phyloP scores from a whole-genome alignment of 495 filamentous ascomycete genomes.

The Bacidia rubella region DNA sequence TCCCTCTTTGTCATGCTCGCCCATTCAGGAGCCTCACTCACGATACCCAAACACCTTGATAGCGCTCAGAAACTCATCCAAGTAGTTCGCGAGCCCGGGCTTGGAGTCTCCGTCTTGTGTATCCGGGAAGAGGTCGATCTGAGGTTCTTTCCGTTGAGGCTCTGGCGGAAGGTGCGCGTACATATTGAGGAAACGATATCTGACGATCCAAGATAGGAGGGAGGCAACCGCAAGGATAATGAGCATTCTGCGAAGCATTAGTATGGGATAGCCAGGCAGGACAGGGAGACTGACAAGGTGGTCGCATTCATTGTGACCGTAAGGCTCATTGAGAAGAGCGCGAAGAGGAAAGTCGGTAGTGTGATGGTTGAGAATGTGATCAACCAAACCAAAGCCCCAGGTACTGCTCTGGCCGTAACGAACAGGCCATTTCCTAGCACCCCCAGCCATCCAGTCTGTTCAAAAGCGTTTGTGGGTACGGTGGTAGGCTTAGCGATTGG shows the following conservation, averaged over 20 bases:
- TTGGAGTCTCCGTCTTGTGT: conserved; percentile 81
- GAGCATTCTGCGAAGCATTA: conserved; percentile 44
- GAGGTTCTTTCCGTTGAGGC: conserved; percentile 88
- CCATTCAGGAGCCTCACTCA: conserved; percentile 9
- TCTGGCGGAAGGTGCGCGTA: conserved; percentile 87
- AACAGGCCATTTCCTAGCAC: conserved; percentile 28
- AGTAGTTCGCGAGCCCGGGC: conserved; percentile 80
- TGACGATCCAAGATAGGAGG: conserved; percentile 78
- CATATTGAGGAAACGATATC: conserved; percentile 90
- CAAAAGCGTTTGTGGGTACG: not conserved
- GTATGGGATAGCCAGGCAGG: conserved; percentile 1
- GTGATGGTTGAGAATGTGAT: conserved; percentile 82
- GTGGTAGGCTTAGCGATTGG: not conserved
- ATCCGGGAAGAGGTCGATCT: conserved; percentile 89
- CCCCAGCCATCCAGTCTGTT: conserved; percentile 24
- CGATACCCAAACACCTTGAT: conserved; percentile 96
- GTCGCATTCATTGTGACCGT: conserved; percentile 98
- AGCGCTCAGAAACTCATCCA: conserved; percentile 96
- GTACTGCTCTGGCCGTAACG: conserved; percentile 47
- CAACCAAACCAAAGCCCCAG: conserved; percentile 64
- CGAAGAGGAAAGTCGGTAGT: conserved; percentile 79
- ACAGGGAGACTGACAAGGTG: conserved; percentile 52
- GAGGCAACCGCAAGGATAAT: conserved; percentile 65
- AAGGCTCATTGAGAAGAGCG: conserved; percentile 83
- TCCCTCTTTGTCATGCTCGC: not conserved